phyloP scores from a whole-genome alignment of 306 rosid species.

The Prunus salicina region DNA sequence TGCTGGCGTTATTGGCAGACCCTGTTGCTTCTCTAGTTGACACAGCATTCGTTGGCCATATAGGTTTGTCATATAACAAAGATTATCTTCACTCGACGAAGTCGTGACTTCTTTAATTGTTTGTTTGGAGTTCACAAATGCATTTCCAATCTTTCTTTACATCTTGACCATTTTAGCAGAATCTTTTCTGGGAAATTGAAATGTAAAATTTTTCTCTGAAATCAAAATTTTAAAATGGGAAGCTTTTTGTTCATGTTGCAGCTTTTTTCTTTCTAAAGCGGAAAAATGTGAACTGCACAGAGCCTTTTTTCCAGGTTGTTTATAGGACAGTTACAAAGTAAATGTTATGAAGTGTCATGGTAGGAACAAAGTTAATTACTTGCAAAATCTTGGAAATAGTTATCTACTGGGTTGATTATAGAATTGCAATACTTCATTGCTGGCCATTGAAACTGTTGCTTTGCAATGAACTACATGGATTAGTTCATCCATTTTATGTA shows the following conservation, averaged over 20 bases:
- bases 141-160: neutral
- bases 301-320: neutral
- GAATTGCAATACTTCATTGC: neutral
- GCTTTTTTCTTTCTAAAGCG: neutral
- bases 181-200: neutral
- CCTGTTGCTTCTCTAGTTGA: slow-evolving; percentile 76
- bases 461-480: neutral
- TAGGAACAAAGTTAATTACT: neutral
- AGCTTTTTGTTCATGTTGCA: neutral
- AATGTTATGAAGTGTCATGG: neutral
- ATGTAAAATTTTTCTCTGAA: neutral
- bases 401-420: neutral
- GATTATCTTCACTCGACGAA: neutral
- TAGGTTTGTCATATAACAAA: slow-evolving; percentile 33
- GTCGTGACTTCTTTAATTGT: neutral
- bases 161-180: neutral
- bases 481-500: neutral
- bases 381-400: neutral
- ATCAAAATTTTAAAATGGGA: too few relatives aligned
- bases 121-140: neutral
- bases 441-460: neutral
- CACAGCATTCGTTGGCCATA: slow-evolving; percentile 74
- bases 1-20: slow-evolving; percentile 68
- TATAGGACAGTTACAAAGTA: neutral
- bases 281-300: neutral